Conservation (phyloP, 2,329 filamentous ascomycete genomes). For the Teratosphaeria zuluensis region DNA sequence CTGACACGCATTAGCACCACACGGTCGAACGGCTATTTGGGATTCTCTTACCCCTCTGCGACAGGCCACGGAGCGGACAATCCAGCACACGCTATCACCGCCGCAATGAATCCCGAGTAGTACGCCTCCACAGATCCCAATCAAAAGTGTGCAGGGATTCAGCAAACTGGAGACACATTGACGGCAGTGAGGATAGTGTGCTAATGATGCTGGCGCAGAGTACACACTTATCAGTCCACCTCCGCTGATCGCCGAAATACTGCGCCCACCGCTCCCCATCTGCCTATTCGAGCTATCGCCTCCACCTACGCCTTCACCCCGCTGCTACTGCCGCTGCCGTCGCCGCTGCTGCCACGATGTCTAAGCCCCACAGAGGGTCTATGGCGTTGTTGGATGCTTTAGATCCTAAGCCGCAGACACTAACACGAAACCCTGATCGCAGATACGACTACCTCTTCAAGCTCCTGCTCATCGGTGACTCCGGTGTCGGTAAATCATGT, state of each 20-base stretch:
- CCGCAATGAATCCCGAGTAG: slow-evolving; percentile 75
- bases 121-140: slow-evolving; percentile 42
- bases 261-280: background rate
- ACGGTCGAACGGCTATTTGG: background rate
- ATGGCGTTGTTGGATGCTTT: slow-evolving; percentile 4
- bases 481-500: slow-evolving; percentile 99
- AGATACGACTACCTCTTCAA: slow-evolving; percentile 99
- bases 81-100: background rate
- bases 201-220: background rate
- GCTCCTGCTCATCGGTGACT: slow-evolving; percentile 99
- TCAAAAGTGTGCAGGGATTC: background rate
- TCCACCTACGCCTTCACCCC: background rate
- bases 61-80: background rate
- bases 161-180: background rate
- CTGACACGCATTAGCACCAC: background rate
- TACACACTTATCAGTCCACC: slow-evolving; percentile 8
- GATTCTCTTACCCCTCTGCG: background rate
- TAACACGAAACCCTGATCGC: slow-evolving; percentile 1
- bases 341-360: slow-evolving; percentile 3
- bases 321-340: background rate
- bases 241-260: background rate
- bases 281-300: background rate
- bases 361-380: slow-evolving; percentile 6
- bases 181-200: background rate
- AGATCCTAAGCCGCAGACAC: slow-evolving; percentile 1